phyloP scores from a whole-genome alignment of 139 green algal genomes.

The Volvox africanus region DNA sequence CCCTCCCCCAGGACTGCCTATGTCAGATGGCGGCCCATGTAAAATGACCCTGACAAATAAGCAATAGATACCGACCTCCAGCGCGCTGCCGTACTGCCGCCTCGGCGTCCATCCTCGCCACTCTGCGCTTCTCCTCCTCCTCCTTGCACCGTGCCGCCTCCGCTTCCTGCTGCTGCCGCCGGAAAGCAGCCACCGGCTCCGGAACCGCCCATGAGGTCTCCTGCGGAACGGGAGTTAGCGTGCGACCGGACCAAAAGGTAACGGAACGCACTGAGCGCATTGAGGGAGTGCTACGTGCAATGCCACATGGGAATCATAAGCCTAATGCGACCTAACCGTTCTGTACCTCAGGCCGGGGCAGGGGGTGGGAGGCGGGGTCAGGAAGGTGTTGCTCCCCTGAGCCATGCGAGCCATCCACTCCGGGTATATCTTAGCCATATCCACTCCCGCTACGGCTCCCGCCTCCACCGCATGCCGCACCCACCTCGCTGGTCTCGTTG shows the following conservation, averaged over 20 bases:
- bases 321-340: no score
- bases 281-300: background rate
- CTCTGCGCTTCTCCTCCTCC: slow-evolving; percentile 20
- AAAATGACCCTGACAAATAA: no score
- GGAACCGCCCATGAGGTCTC: slow-evolving; percentile 23
- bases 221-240: background rate
- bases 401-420: no score
- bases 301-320: no score
- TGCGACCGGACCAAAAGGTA: background rate
- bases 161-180: background rate
- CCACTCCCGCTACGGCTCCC: background rate
- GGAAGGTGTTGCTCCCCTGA: no score
- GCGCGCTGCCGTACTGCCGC: background rate
- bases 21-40: no score
- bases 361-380: background rate
- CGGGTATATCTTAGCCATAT: background rate
- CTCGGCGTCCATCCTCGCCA: background rate
- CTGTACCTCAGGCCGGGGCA: background rate
- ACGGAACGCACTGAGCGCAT: background rate
- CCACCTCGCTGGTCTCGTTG: slow-evolving; percentile 56
- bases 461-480: background rate
- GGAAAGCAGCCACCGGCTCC: slow-evolving; percentile 1
- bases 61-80: background rate
- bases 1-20: no score
- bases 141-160: slow-evolving; percentile 24